Percentiles rank a stretch among this genome's conserved stretches.
Evolutionary conservation across 2,329 filamentous ascomycete genomes (phyloP).

Genomic region (Phialocephala subalpina): DNA sequence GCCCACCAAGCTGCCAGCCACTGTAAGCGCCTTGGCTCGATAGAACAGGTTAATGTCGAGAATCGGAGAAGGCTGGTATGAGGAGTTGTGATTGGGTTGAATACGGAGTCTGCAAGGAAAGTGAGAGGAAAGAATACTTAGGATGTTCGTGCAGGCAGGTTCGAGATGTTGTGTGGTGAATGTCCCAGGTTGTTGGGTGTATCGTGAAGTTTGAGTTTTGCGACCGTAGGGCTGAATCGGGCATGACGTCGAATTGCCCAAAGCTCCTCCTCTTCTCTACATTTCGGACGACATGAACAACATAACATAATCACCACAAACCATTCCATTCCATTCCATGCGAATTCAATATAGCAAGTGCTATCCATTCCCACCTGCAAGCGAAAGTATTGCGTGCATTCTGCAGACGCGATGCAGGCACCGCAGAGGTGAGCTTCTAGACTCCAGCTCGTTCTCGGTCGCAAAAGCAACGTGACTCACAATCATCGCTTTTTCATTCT

Average conservation of each 20-base stretch:
- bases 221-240: conserved; percentile 9
- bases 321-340: background rate
- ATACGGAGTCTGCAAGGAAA: background rate
- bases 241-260: background rate
- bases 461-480: background rate
- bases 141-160: background rate
- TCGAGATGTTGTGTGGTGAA: background rate
- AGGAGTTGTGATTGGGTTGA: background rate
- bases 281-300: background rate
- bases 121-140: background rate
- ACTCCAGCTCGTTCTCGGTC: background rate
- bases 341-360: background rate
- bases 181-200: background rate
- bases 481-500: background rate
- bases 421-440: background rate
- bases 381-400: background rate
- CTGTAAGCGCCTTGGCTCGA: conserved; percentile 27
- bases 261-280: background rate
- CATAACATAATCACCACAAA: background rate
- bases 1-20: conserved; percentile 22
- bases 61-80: background rate
- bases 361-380: background rate
- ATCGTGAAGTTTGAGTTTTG: background rate
- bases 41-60: conserved; percentile 4
- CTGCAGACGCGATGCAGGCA: background rate